Base-by-base conservation (phyloP, 257 asterid genomes). In the Scutellaria barbata region DNA sequence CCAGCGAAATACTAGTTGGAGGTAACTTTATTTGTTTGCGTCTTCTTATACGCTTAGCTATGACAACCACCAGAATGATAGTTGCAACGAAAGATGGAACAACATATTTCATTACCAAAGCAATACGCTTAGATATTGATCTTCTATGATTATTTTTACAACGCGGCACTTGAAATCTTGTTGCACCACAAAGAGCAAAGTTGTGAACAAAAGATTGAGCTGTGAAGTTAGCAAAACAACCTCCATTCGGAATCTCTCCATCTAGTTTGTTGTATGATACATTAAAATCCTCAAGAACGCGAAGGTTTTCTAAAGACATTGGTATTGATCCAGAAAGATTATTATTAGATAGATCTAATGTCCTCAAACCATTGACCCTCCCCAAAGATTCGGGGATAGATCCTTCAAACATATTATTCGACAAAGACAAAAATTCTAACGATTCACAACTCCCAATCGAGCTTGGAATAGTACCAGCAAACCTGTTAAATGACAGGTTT, bases 131-230 rank as follows among this genome's bases (percentile, higher is more conserved):
- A 1, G 47, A 40, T 63, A 43, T 41, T 41, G 74, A 57, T 25
- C 48, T 37, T 14, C 40, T 37, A 5, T 43, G 13, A n/a, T 0
- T 18, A 1, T 47, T 8, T 1, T 1, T 2, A 47, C 64, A 63
- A 1, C 16, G 54, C 4, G 30, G 66, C 37, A 63, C 72, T 53
- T 73, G 42, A 63, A 73, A 52, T 25, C 55, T 64, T 11, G 40
- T 0, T 8, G 51, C 54, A 18, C 76, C 76, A 1, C 69, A 72
- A 0, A 72, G 13, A 48, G 45, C 76, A 41, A 45, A 18, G 69
- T 71, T 71, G 18, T 61, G 22, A 18, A 20, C 0, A 12, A 83
- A 83, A 0, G 87, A 83, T 59, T 46, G 25, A 16, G 75, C 60
- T 1, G 25, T 59, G 22, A 50, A 59, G 13, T 45, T 57, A 30